phyloP scores from a whole-genome alignment of 306 rosid genomes.

The Luffa aegyptiaca region DNA sequence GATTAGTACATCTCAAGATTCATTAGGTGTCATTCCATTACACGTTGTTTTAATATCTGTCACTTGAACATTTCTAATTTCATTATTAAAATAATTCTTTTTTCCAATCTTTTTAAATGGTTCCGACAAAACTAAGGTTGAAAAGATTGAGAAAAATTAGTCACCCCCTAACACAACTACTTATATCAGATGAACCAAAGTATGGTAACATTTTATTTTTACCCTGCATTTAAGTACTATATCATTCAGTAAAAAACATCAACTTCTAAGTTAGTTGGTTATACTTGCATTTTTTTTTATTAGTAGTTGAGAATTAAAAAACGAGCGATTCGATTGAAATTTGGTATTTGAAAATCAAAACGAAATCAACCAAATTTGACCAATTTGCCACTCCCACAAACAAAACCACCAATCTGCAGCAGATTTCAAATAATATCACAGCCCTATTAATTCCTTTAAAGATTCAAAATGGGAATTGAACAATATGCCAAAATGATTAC shows the following conservation, averaged over 20 bases:
- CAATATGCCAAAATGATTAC: not conserved
- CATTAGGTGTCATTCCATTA: not conserved
- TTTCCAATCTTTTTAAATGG: not conserved
- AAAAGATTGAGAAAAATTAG: not conserved
- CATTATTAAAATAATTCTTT: not conserved
- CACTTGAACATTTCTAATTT: not conserved
- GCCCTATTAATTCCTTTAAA: not conserved
- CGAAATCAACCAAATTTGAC: not conserved
- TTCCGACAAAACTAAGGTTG: not conserved
- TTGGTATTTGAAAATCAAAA: not conserved
- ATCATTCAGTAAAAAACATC: not conserved
- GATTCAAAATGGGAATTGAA: constrained; percentile 6
- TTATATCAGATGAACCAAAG: no score
- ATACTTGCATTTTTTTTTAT: not conserved
- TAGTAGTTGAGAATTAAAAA: not conserved
- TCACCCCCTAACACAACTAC: not conserved
- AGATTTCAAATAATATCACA: not conserved
- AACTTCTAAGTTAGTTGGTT: not conserved
- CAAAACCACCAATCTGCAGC: not conserved
- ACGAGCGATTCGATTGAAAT: not conserved
- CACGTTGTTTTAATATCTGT: not conserved
- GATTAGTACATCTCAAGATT: not conserved
- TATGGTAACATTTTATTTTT: not conserved
- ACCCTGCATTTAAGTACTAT: not conserved
- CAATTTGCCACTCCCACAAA: not conserved